Conservation (phyloP, 208 protist species). For the Leishmania amazonensis region DNA sequence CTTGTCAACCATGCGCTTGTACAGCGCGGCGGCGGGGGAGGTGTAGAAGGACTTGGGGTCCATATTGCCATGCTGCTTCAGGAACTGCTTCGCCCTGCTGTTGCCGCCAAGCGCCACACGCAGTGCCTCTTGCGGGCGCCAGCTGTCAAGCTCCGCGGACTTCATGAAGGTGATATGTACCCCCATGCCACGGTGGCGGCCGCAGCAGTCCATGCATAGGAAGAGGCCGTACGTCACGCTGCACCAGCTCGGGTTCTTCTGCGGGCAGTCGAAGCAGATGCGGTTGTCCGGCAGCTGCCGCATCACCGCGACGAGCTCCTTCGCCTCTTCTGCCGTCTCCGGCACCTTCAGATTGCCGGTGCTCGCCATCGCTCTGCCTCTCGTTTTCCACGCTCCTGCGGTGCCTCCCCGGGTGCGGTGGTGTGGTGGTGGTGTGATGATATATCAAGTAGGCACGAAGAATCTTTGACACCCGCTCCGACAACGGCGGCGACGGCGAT, state of each 20-base stretch:
- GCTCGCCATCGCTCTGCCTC: slow-evolving; percentile 14
- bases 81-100: slow-evolving; percentile 66
- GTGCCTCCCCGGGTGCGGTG: background rate
- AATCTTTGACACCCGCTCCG: background rate
- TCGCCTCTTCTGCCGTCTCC: slow-evolving; percentile 72
- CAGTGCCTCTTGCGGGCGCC: slow-evolving; percentile 81
- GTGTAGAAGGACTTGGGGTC: slow-evolving; percentile 77
- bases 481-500: background rate
- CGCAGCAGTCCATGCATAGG: slow-evolving; percentile 97
- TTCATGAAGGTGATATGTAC: slow-evolving; percentile 97
- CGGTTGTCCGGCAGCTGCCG: slow-evolving; percentile 82
- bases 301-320: slow-evolving; percentile 62
- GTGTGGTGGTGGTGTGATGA: background rate
- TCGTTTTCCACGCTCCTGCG: background rate
- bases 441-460: background rate
- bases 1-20: slow-evolving; percentile 75
- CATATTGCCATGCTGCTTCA: slow-evolving; percentile 82
- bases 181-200: slow-evolving; percentile 94
- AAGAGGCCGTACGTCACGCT: slow-evolving; percentile 96
- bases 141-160: slow-evolving; percentile 91
- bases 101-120: slow-evolving; percentile 93
- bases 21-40: slow-evolving; percentile 54
- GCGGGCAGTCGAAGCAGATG: slow-evolving; percentile 96
- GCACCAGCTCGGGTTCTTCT: slow-evolving; percentile 96
- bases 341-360: slow-evolving; percentile 34